Evolutionary conservation across 2,329 filamentous ascomycete genomes (phyloP).

Genomic region (Pseudodiploospora longispora): DNA sequence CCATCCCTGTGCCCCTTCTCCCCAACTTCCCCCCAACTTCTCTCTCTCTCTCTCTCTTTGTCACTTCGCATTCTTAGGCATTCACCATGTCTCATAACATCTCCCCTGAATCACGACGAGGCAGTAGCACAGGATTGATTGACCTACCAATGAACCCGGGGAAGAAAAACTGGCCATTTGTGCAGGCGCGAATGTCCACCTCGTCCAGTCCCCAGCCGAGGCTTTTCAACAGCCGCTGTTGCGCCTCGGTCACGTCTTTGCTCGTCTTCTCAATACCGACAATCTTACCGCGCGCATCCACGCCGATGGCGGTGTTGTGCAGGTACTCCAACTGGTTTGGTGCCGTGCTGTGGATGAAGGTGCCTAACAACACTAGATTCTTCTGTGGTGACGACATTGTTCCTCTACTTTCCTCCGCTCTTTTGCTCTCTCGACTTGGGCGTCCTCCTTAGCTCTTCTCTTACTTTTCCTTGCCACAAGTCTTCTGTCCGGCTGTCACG

Average conservation of each 20-base stretch:
- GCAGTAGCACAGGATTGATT: not conserved
- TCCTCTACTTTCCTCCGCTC: not conserved
- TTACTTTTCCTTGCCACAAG: no score
- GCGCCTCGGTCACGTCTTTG: constrained; percentile 20
- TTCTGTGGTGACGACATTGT: constrained; percentile 13
- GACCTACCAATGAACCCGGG: constrained; percentile 68
- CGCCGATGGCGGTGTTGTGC: constrained; percentile 41
- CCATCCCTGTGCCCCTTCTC: no score
- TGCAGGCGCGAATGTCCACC: constrained; percentile 27
- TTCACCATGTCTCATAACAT: not conserved
- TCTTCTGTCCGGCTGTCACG: no score
- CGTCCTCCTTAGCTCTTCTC: no score
- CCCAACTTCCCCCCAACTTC: not conserved
- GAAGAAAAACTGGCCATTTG: constrained; percentile 65
- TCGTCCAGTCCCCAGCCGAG: constrained; percentile 38
- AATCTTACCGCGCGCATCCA: constrained; percentile 43
- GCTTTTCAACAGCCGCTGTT: constrained; percentile 26
- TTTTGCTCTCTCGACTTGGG: not conserved
- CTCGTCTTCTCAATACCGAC: constrained; percentile 35
- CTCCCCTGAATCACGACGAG: not conserved
- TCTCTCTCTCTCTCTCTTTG: not conserved
- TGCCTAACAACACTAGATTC: constrained; percentile 44
- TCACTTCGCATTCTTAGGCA: no score
- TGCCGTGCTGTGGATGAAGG: constrained; percentile 45
- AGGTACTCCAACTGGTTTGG: constrained; percentile 42